Base-by-base conservation (phyloP, 768 basidiomycete species). In the Tricholoma sp. region DNA sequence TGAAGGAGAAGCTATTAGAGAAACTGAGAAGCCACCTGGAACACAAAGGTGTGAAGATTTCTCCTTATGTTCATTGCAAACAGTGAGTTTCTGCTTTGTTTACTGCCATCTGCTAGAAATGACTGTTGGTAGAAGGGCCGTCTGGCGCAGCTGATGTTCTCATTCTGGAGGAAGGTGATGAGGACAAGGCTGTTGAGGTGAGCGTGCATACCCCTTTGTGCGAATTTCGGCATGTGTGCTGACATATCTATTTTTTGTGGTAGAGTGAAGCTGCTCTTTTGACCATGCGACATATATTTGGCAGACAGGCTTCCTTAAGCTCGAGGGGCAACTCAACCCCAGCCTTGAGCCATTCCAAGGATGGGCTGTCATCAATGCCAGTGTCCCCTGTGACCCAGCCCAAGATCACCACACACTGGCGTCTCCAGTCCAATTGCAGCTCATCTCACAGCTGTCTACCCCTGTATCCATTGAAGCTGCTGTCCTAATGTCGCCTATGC, bases 181-280 rank as follows among this genome's bases (percentile, higher is more conserved):
- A 89, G 17, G 74, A 76, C 31, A 61, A 58, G 66, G 82, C 63
- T 68, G 73, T 63, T 47, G 91, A 92, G 66, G 90, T 89, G 61
- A 53, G 82, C 72, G 15, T 33, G 44, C 47, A 11, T 47, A 15
- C 1, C 13, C 44, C 34, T 49, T 20, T 60, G 56, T 18, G 39
- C 50, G 10, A 57, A 29, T 47, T 17, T 47, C 39, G 31, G 8
- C 37, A 20, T 34, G 9, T 29, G n/a, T 15, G 31, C 47, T 49
- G 17, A 49, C 32, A 4, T 13, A 31, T n/a, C 31, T 10, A 45
- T 9, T 55, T 15, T 44, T 58, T 53, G 24, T 2, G 31, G 37
- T 65, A 88, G 86, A 77, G 78, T 42, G 85, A 88, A 62, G 70
- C 73, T 51, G 70, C 70, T 13, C 71, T 74, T 20, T 70, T 65